Base-by-base conservation (phyloP, 192 early-diverging fungal genomes). In the Rhizophagus clarus region DNA sequence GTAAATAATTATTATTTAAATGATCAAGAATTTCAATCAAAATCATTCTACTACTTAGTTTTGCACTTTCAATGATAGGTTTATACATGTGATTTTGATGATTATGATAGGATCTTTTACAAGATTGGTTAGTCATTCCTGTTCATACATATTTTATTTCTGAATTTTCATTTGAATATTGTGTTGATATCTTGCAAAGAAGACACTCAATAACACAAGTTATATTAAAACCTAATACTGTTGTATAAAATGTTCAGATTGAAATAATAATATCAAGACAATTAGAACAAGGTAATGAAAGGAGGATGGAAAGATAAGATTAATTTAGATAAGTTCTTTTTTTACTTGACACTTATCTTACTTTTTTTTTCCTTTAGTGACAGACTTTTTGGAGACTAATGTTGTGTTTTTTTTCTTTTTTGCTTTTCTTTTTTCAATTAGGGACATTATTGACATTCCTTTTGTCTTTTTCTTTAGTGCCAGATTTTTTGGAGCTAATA, bases 301-400 rank as follows among this genome's bases (percentile, higher is more conserved):
- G 68, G 3, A 70, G 29, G 15, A 70, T n/a, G 7, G 68, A 70
- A 70, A 70, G 68, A 45, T 70, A 70, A n/a, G n/a, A n/a, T n/a
- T n/a, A n/a, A n/a, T n/a, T n/a, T n/a, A n/a, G n/a, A n/a, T n/a
- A n/a, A n/a, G n/a, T n/a, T n/a, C n/a, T n/a, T n/a, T n/a, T n/a
- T n/a, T n/a, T n/a, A n/a, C n/a, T n/a, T n/a, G n/a, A n/a, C n/a
- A n/a, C n/a, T n/a, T n/a, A n/a, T n/a, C n/a, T n/a, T n/a, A n/a
- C n/a, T n/a, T n/a, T n/a, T n/a, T n/a, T n/a, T n/a, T n/a, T n/a
- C n/a, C n/a, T n/a, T n/a, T n/a, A n/a, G n/a, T n/a, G n/a, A n/a
- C n/a, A n/a, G n/a, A n/a, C n/a, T n/a, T n/a, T n/a, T n/a, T n/a
- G n/a, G n/a, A n/a, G n/a, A n/a, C n/a, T n/a, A n/a, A n/a, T n/a